Evolutionary conservation across 805 yeast species (phyloP), one percentile per base, ranked within the genome.

Genomic region (Saturnispora zaruensis): DNA sequence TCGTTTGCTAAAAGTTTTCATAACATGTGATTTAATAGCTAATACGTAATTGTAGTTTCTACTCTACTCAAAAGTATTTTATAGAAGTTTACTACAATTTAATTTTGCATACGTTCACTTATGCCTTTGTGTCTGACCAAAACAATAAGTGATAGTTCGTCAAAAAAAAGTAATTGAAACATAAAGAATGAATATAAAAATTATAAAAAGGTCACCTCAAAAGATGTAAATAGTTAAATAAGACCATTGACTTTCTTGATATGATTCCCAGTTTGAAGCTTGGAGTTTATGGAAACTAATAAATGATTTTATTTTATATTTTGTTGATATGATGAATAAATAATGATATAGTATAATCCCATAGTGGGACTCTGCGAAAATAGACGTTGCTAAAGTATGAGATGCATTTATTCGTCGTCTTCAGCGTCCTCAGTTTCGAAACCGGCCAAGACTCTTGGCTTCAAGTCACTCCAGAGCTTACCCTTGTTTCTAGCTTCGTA

Each of bases 381-480:
- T 38, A 21, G 28, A n/a, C 21, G n/a, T 23, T 6, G 13, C 26
- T 38, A 13, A 18, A 20, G 23, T 20, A 13, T n/a, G 25, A 23
- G 18, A 38, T 6, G 16, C 5, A 55, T 55, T 61, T 68, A 68
- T 57, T 74, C 77, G 55, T 74, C 77, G 23, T 75, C 82, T 34
- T 77, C 87, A 49, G 73, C 77, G 23, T 75, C 82, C 33, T 77
- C 87, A 49, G 73, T 86, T 49, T 68, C 80, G 52, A 72, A 77
- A 62, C 78, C 83, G 53, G 71, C 79, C 44, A 74, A 73, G 55
- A 71, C 73, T 49, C 74, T 73, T 46, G 56, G 53, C 71, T 80
- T 84, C 61, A 86, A 80, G 61, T 85, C 93, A 58, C 80, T 77
- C 95, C 95, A 86, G 71, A 84, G 79, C 73, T 85, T 86, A 60